phyloP scores from a whole-genome alignment of 2,329 filamentous ascomycete genomes.

The Epichloe elymi region DNA sequence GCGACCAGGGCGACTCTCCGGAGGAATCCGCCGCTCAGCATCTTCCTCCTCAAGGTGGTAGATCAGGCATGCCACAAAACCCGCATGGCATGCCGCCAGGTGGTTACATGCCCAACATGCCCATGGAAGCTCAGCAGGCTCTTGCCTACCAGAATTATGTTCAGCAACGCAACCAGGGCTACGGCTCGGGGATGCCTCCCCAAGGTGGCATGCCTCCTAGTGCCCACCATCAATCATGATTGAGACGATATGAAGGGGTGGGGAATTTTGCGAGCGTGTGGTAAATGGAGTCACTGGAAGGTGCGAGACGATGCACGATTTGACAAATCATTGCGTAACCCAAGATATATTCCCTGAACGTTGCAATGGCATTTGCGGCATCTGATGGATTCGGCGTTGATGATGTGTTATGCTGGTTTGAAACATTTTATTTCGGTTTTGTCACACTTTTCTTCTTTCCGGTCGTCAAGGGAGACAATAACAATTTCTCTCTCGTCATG shows the following conservation, averaged over 20 bases:
- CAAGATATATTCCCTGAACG: slow-evolving; percentile 15
- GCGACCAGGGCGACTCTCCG: slow-evolving; percentile 72
- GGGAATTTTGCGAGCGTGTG: background rate
- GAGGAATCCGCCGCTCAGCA: slow-evolving; percentile 74
- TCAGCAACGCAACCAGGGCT: slow-evolving; percentile 53
- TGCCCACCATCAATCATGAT: slow-evolving; percentile 65
- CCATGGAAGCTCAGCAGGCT: slow-evolving; percentile 64
- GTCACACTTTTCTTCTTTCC: slow-evolving; percentile 8
- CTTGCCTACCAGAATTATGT: slow-evolving; percentile 77
- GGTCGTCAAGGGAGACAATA: background rate
- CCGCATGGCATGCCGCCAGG: slow-evolving; percentile 49
- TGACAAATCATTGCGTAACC: slow-evolving; percentile 12
- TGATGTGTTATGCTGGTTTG: slow-evolving; percentile 18
- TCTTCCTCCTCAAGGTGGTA: slow-evolving; percentile 47
- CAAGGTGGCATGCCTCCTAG: slow-evolving; percentile 70
- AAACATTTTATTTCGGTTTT: slow-evolving; percentile 4
- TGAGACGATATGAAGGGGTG: slow-evolving; percentile 7
- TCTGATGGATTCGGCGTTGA: slow-evolving; percentile 31
- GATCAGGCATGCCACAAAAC: slow-evolving; percentile 53
- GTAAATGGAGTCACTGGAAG: background rate
- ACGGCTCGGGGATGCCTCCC: slow-evolving; percentile 70
- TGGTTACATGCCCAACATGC: slow-evolving; percentile 50
- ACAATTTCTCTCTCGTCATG: background rate
- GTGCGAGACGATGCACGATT: background rate
- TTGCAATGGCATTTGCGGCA: slow-evolving; percentile 26